A percentile compares a stretch with the other conserved stretches of the same genome.
Evolutionary conservation across 2,329 filamentous ascomycete species (phyloP).

Genomic region (Pezicula carpinea): DNA sequence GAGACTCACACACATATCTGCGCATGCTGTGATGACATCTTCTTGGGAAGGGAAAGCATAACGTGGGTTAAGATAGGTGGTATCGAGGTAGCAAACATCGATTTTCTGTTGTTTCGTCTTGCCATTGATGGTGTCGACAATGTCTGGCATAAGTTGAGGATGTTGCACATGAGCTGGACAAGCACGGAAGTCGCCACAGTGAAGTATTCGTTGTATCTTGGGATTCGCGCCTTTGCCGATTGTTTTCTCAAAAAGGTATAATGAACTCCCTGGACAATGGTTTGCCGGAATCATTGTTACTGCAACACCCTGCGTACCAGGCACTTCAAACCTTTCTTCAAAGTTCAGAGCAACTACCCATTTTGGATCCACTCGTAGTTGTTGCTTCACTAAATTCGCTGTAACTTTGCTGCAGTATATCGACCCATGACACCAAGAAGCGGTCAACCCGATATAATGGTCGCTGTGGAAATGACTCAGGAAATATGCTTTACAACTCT

Average conservation of each 20-base stretch:
- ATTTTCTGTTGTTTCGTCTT: slow-evolving; percentile 78
- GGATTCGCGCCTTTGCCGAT: slow-evolving; percentile 55
- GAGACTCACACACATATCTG: slow-evolving; percentile 78
- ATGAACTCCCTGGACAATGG: slow-evolving; percentile 89
- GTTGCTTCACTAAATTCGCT: slow-evolving; percentile 80
- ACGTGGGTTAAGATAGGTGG: slow-evolving; percentile 91
- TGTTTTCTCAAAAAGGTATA: slow-evolving; percentile 87
- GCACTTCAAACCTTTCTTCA: slow-evolving; percentile 73
- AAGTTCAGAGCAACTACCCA: slow-evolving; percentile 85
- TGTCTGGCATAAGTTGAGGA: slow-evolving; percentile 72
- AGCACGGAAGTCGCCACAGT: slow-evolving; percentile 94
- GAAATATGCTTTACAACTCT: slow-evolving; percentile 92
- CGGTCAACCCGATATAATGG: slow-evolving; percentile 88
- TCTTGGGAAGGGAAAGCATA: slow-evolving; percentile 90
- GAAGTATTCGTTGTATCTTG: slow-evolving; percentile 73
- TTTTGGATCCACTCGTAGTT: slow-evolving; percentile 78
- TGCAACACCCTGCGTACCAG: slow-evolving; percentile 73
- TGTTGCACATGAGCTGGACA: slow-evolving; percentile 81
- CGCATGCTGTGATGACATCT: slow-evolving; percentile 82
- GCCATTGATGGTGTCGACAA: slow-evolving; percentile 64
- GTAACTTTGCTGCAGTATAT: slow-evolving; percentile 97
- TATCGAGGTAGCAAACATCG: slow-evolving; percentile 94
- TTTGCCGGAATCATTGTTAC: slow-evolving; percentile 97
- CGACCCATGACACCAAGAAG: slow-evolving; percentile 85
- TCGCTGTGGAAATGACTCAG: slow-evolving; percentile 98